Percentiles rank a stretch among this genome's conserved stretches.
phyloP scores from a whole-genome alignment of 495 filamentous ascomycete species.

The Clavariopsis aquatica region DNA sequence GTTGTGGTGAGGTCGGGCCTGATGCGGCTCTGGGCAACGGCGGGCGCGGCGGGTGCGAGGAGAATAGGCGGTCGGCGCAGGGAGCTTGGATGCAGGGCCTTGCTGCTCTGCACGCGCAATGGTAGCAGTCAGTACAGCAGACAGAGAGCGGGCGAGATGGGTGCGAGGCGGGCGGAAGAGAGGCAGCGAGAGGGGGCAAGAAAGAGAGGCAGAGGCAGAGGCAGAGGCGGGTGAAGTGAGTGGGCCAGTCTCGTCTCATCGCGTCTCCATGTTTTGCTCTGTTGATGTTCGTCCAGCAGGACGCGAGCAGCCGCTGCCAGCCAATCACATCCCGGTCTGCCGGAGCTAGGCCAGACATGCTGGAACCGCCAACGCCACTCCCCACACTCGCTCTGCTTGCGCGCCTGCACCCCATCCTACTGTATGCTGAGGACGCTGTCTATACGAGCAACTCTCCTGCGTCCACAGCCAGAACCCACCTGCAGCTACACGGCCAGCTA shows the following conservation, averaged over 20 bases:
- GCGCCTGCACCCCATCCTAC: slow-evolving; percentile 27
- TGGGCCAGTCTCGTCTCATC: slow-evolving; percentile 18
- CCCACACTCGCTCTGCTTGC: neutral
- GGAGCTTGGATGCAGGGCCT: slow-evolving; percentile 25
- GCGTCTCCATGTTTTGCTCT: slow-evolving; percentile 24
- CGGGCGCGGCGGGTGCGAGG: no score
- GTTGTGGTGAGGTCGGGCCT: slow-evolving; percentile 28
- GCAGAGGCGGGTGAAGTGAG: no score
- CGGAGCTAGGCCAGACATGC: neutral
- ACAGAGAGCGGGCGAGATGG: neutral
- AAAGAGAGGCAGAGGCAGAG: neutral
- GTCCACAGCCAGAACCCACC: slow-evolving; percentile 12
- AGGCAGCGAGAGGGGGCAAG: neutral
- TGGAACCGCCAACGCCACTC: neutral
- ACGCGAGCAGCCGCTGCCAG: neutral
- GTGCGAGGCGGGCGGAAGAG: neutral
- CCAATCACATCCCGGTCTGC: slow-evolving; percentile 17
- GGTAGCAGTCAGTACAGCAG: neutral
- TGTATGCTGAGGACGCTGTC: slow-evolving; percentile 10
- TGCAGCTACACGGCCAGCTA: slow-evolving; percentile 7
- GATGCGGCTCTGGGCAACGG: no score
- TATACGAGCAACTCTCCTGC: slow-evolving; percentile 24
- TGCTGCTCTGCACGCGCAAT: neutral
- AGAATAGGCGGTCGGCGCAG: no score
- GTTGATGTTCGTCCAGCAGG: slow-evolving; percentile 7